These are phyloP conservation scores for Forsythia viridissima DNA, from an alignment of 257 asterid species.

Conservation along the genomic window DNA sequence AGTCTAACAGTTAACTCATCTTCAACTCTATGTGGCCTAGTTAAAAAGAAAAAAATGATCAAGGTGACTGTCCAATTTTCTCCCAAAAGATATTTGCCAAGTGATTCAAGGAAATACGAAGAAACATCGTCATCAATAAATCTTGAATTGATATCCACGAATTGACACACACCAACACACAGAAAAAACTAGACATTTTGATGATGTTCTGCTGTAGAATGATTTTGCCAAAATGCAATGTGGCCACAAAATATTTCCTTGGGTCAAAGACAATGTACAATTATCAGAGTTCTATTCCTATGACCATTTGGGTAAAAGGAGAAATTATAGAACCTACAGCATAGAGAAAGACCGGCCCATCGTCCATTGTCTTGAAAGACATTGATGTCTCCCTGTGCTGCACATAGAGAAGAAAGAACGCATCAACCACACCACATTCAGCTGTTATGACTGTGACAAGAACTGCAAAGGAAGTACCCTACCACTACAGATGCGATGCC, in stretches of 20 bases:
- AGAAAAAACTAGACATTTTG: neutral
- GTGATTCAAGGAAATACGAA: slow-evolving; percentile 1
- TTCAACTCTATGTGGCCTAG: neutral
- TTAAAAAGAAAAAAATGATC: neutral
- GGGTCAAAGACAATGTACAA: neutral
- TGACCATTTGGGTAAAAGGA: slow-evolving; percentile 6
- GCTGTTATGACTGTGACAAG: neutral
- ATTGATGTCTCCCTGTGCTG: slow-evolving; percentile 96
- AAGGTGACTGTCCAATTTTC: neutral
- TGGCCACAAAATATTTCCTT: neutral
- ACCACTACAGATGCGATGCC: slow-evolving; percentile 97
- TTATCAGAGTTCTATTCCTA: slow-evolving; percentile 10
- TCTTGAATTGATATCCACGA: neutral
- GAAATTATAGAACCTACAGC: slow-evolving; percentile 63
- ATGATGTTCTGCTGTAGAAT: slow-evolving; percentile 3
- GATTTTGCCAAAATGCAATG: neutral
- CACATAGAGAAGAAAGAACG: slow-evolving; percentile 24
- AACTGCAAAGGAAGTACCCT: slow-evolving; percentile 30
- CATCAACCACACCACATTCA: slow-evolving; percentile 15
- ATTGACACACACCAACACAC: slow-evolving; percentile 2
- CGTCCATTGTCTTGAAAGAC: slow-evolving; percentile 99
- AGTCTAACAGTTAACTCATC: neutral
- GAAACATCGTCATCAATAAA: neutral
- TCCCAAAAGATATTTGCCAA: slow-evolving; percentile 7
- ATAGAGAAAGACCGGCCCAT: slow-evolving; percentile 89